Evolutionary conservation across 1,139 yeast genomes (phyloP), one percentile per base, ranked within the genome.

Genomic region (Pichia sp.): DNA sequence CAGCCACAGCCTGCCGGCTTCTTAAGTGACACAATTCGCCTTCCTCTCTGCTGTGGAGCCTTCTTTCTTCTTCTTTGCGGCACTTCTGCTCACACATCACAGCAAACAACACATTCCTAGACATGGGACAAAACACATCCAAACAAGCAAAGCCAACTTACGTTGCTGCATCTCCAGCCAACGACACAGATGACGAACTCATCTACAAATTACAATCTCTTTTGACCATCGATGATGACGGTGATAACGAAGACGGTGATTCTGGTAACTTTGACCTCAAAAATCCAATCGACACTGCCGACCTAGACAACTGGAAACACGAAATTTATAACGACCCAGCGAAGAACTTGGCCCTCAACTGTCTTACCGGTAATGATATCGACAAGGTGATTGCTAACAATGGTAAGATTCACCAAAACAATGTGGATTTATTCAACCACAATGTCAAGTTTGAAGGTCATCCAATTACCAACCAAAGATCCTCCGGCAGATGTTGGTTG

Each of bases 401-500:
- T 19, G 40, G 54, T 6, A 63, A 59, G 32, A 59, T 66, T 20
- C 70, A 68, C 47, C 62, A 67, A 36, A 75, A 74, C 56, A 72
- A 70, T 45, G 59, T 61, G 31, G 81, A 72, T 55, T 68, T 79
- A 39, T 82, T 81, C 66, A 81, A 80, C 53, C 67, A 70, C 48
- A 72, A 71, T 52, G 77, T 81, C 28, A 76, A 74, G 40, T 68
- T 72, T 20, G 77, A 78, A 52, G 86, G 87, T 3, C 69, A 75
- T 28, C 83, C 85, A 18, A 70, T 74, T 49, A 78, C 83, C 57
- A 76, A 79, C 63, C 88, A 82, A 62, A 72, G 71, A 51, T 68
- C 74, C 35, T 74, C 81, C 7, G 87, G 86, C 24, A 67, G 87
- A 57, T 82, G 88, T 64, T 82, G 87, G 87, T 72, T 82, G 52